Evolutionary conservation across 2,329 filamentous ascomycete genomes (phyloP).

Genomic region (Aspergillus aculeatinus): DNA sequence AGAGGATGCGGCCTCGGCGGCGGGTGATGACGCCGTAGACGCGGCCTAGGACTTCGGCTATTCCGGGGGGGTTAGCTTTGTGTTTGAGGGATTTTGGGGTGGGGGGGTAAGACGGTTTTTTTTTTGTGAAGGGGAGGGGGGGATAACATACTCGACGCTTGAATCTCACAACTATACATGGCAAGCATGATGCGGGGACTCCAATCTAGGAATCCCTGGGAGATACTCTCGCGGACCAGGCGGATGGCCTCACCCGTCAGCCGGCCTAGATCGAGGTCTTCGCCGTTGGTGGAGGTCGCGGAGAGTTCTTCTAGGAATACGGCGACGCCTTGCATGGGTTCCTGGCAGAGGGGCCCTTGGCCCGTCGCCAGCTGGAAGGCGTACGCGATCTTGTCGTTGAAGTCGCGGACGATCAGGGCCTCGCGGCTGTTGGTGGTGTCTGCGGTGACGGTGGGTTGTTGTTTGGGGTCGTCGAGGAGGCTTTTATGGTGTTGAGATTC

Average conservation of each 20-base stretch:
- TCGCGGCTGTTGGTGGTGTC: conserved; percentile 25
- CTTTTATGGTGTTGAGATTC: conserved; percentile 18
- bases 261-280: conserved; percentile 64
- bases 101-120: too few relatives aligned
- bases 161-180: conserved; percentile 98
- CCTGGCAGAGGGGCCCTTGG: conserved; percentile 86
- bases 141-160: conserved; percentile 71
- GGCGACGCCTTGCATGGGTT: conserved; percentile 89
- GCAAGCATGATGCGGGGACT: conserved; percentile 90
- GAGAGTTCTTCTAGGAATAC: conserved; percentile 82
- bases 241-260: conserved; percentile 93
- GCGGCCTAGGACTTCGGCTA: conserved; percentile 85
- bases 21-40: conserved; percentile 98
- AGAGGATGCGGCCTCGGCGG: conserved; percentile 82
- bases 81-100: background rate
- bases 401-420: conserved; percentile 56
- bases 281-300: conserved; percentile 54
- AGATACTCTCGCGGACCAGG: conserved; percentile 78
- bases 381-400: conserved; percentile 87
- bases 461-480: conserved; percentile 39
- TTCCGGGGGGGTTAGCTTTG: background rate
- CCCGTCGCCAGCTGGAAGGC: conserved; percentile 90
- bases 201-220: conserved; percentile 90
- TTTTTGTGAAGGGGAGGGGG: background rate
- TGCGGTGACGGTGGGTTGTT: conserved; percentile 26